Evolutionary conservation across 352 stramenopile genomes (phyloP).

Genomic region (Globisporangium spinosum): DNA sequence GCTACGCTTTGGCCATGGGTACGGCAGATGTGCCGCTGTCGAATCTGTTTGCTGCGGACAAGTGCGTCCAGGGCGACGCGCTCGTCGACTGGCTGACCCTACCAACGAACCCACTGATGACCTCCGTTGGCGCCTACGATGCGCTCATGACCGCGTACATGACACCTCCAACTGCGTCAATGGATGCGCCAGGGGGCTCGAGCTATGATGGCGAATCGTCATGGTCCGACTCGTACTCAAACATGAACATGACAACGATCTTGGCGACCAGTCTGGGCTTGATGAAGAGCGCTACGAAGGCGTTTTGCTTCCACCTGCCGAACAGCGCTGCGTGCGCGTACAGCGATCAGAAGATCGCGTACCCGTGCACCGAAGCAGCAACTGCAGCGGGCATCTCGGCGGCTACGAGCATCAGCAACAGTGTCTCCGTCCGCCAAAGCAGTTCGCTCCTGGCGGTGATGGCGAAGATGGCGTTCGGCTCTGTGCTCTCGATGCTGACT

Average conservation of each 20-base stretch:
- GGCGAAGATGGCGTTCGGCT: background rate
- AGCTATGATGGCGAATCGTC: background rate
- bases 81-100: conserved; percentile 27
- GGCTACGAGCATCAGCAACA: background rate
- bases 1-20: conserved; percentile 11
- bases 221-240: background rate
- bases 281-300: conserved; percentile 3
- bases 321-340: conserved; percentile 29
- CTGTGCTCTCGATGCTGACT: background rate
- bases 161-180: background rate
- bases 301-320: conserved; percentile 29
- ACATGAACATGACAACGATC: conserved; percentile 5
- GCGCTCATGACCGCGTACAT: conserved; percentile 7
- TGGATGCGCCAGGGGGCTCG: background rate
- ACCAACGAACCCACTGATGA: conserved; percentile 26
- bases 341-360: conserved; percentile 20
- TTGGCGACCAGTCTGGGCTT: background rate
- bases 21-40: conserved; percentile 20
- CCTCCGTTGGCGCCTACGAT: conserved; percentile 9
- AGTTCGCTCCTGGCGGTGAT: background rate
- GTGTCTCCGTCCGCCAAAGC: background rate
- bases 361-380: conserved; percentile 18
- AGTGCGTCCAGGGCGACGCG: conserved; percentile 27
- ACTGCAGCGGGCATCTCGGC: background rate
- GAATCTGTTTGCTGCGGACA: conserved; percentile 37